Base-by-base conservation (phyloP, 2,329 filamentous ascomycete species). In the Aspergillus novoparasiticus region DNA sequence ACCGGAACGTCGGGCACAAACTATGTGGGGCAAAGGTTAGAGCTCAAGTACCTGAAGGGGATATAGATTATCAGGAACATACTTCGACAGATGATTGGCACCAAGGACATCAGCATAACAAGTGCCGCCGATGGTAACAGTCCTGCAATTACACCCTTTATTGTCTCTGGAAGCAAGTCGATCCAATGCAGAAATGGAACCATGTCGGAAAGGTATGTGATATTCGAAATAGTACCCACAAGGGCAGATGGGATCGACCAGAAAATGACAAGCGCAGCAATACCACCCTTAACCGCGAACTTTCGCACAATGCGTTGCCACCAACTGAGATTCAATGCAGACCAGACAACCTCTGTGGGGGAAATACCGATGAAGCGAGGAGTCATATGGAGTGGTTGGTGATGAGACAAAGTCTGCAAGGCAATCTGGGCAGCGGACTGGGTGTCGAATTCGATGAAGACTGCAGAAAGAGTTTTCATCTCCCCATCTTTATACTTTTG, bases 301-400 rank as follows among this genome's bases (percentile, higher is more conserved):
- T 89, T 84, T 63, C 92, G 89, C 63, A 94, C 72, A 63, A 96
- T 86, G 68, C 88, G 84, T 78, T 95, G 88, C 90, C 90, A 92
- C 93, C 93, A 93, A 23, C 87, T 89, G 70, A 97, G 88, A 41
- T 87, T 86, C 50, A 98, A 80, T 34, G 94, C 90, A 32, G 84
- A 87, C 95, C 95, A 99, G 63, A 97, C 88, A n/a, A 99, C 85
- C 73, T 98, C 94, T 19, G 83, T 82, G 0, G 95, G 95, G 14
- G 88, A 87, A 59, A 97, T 86, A 5, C 94, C 94, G 59, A 94
- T 90, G 71, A 90, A 93, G 4, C 93, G 89, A n/a, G 93, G 93
- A 0, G 90, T 87, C 89, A 98, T 93, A 72, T 94, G 92, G 45
- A 96, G 84, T 9, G 92, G 90, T 63, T 92, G 89, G 76, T 97